phyloP scores from a whole-genome alignment of 148 eudicot species.

The Linanthus parryae region DNA sequence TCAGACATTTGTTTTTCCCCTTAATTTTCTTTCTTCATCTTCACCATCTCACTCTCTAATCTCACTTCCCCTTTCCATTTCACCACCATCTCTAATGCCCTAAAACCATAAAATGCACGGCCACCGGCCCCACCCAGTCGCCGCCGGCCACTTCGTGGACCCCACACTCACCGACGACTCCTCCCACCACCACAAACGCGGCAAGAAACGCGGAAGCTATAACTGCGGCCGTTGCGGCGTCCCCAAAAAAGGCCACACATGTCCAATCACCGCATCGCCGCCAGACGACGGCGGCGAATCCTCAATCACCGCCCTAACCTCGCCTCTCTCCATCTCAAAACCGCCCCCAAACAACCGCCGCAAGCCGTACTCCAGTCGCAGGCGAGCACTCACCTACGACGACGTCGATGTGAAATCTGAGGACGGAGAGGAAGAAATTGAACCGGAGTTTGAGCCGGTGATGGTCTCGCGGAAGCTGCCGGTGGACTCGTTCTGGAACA shows the following conservation, averaged over 20 bases:
- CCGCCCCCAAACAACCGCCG: conserved; percentile 11
- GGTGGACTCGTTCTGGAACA: conserved; percentile 54
- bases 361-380: no score
- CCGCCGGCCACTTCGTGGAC: conserved; percentile 16
- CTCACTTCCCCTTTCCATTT: conserved; percentile 16
- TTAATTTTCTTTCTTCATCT: no score
- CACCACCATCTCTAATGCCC: not conserved
- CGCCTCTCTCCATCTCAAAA: no score
- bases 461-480: conserved; percentile 36
- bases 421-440: conserved; percentile 10
- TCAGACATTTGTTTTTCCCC: no score
- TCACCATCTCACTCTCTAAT: no score
- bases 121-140: conserved; percentile 43
- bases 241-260: conserved; percentile 73
- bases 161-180: no score
- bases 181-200: no score
- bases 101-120: conserved; percentile 18
- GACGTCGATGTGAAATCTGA: conserved; percentile 31
- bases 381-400: conserved; percentile 60
- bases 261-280: conserved; percentile 28
- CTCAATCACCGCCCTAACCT: no score
- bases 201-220: conserved; percentile 67
- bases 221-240: conserved; percentile 79
- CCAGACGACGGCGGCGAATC: conserved; percentile 17
- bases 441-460: conserved; percentile 14